Conservation (phyloP, 2,329 filamentous ascomycete species). For the Chaetomium globosum region DNA sequence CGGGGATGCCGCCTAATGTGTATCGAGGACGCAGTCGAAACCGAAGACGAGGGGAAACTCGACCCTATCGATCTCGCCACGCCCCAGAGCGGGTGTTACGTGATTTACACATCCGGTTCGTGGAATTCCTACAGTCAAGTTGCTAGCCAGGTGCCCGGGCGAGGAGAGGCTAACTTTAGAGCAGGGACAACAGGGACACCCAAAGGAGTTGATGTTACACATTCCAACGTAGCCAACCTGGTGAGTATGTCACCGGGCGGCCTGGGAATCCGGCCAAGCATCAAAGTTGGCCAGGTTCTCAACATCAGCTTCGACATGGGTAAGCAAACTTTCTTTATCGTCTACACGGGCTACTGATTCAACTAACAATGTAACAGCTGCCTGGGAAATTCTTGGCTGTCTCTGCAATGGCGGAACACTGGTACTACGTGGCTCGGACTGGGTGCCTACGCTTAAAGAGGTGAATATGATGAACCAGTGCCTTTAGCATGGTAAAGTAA, state of each 20-base stretch:
- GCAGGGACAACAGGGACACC: slow-evolving; percentile 55
- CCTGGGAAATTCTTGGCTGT: slow-evolving; percentile 62
- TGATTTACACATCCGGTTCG: slow-evolving; percentile 58
- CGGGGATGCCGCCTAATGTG: not conserved
- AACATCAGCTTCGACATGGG: slow-evolving; percentile 66
- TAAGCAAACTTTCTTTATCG: slow-evolving; percentile 40
- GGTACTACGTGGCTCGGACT: slow-evolving; percentile 51
- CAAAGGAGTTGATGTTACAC: slow-evolving; percentile 62
- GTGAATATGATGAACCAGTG: slow-evolving; percentile 46
- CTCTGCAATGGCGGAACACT: slow-evolving; percentile 62
- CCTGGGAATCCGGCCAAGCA: slow-evolving; percentile 54
- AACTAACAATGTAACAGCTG: slow-evolving; percentile 45
- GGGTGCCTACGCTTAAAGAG: slow-evolving; percentile 1
- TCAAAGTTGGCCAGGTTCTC: slow-evolving; percentile 57
- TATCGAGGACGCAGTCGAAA: not conserved
- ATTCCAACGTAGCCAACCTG: slow-evolving; percentile 58
- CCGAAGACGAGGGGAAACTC: not conserved
- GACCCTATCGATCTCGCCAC: not conserved
- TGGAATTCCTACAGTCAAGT: not conserved
- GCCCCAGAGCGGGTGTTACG: slow-evolving; percentile 39
- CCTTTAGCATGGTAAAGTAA: slow-evolving; percentile 5
- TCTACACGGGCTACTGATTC: not conserved
- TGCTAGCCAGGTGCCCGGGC: not conserved
- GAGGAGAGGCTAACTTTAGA: not conserved
- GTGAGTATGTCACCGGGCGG: slow-evolving; percentile 55